Evolutionary conservation across 2,329 filamentous ascomycete genomes (phyloP).

Genomic region (Fusarium proliferatum): DNA sequence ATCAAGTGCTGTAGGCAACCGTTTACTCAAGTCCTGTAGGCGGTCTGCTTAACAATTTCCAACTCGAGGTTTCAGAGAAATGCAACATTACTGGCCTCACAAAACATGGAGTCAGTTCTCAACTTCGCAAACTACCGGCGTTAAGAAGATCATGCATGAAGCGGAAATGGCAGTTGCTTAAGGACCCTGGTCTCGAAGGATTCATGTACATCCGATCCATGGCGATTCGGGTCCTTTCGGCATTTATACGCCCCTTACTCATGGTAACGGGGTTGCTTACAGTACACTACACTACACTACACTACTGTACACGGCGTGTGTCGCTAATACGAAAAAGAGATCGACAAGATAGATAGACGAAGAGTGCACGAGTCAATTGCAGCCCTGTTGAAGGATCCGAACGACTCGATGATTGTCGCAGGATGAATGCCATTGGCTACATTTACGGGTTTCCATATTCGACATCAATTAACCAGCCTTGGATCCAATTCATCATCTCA

Average conservation of each 20-base stretch:
- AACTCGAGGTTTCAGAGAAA: not conserved
- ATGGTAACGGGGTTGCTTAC: not conserved
- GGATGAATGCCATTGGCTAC: not conserved
- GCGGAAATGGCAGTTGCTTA: not conserved
- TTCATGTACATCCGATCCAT: not conserved
- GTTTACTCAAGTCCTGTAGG: not conserved
- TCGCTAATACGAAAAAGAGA: not conserved
- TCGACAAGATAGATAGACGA: not conserved
- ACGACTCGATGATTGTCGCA: not conserved
- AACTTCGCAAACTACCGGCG: not conserved
- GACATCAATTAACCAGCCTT: not conserved
- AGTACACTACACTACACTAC: not conserved
- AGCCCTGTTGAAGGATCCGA: not conserved
- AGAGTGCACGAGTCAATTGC: not conserved
- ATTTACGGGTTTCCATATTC: not conserved
- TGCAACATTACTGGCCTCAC: not conserved
- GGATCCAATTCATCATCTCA: not conserved
- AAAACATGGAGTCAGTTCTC: not conserved
- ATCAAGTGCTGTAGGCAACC: not conserved
- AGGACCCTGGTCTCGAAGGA: not conserved
- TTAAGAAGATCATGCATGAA: not conserved
- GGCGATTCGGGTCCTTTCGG: conserved; percentile 1
- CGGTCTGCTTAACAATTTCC: conserved; percentile 44
- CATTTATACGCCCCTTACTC: not conserved
- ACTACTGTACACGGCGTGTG: not conserved